Conservation (phyloP, 2,329 filamentous ascomycete species). For the Calonectria fujianensis region DNA sequence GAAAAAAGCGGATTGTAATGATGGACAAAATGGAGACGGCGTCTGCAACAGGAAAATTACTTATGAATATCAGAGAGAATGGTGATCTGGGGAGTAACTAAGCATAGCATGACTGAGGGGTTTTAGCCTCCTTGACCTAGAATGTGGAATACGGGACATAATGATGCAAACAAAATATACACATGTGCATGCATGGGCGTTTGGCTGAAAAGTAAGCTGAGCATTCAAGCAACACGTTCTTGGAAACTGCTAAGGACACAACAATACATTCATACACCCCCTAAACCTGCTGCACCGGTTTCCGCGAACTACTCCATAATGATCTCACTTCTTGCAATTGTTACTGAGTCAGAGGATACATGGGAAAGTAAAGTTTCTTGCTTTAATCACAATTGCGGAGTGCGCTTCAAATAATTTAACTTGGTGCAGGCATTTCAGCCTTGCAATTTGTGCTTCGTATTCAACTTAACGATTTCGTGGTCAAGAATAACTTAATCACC, state of each 20-base stretch:
- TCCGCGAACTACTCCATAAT: neutral
- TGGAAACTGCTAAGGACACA: conserved; percentile 9
- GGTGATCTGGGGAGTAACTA: neutral
- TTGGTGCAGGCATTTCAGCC: neutral
- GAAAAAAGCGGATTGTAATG: conserved; percentile 11
- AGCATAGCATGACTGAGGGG: conserved; percentile 1
- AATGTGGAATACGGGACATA: conserved; percentile 20
- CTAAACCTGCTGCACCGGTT: neutral
- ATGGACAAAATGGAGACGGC: conserved; percentile 21
- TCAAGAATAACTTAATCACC: conserved; percentile 17
- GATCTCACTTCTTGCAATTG: neutral
- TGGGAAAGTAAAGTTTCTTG: neutral
- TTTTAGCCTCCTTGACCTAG: conserved; percentile 4
- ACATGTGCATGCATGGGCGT: neutral
- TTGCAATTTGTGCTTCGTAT: conserved; percentile 3
- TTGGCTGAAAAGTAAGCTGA: neutral
- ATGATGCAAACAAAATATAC: neutral
- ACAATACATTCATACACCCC: neutral
- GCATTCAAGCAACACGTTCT: neutral
- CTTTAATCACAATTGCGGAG: neutral
- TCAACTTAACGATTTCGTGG: conserved; percentile 25
- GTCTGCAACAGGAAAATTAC: conserved; percentile 25
- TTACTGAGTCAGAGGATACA: neutral
- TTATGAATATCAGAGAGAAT: conserved; percentile 7
- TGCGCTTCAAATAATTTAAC: neutral